These are phyloP conservation scores for Podila epicladia DNA, from an alignment of 192 early-diverging fungal genomes.

Conservation along the genomic window DNA sequence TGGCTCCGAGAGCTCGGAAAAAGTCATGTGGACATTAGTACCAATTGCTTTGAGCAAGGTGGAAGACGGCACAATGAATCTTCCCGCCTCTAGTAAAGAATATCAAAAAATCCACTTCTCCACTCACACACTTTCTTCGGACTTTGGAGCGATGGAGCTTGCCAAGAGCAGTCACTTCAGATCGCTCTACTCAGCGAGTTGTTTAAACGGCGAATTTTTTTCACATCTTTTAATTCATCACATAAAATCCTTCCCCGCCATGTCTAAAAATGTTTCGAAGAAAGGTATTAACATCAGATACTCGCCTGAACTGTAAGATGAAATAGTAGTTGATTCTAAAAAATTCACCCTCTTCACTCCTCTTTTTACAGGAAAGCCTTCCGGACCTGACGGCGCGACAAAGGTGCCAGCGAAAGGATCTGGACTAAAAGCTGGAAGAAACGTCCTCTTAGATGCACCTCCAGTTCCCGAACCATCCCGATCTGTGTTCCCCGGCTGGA, in stretches of 20 bases:
- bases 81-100: too few relatives aligned
- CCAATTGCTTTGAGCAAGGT: too few relatives aligned
- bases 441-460: background rate
- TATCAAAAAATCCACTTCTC: too few relatives aligned
- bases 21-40: too few relatives aligned
- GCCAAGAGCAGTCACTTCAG: constrained; percentile 1
- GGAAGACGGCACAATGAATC: too few relatives aligned
- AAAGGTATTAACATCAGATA: constrained; percentile 9
- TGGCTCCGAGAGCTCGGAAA: too few relatives aligned
- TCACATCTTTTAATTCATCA: background rate
- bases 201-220: too few relatives aligned
- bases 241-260: background rate
- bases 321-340: background rate
- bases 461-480: constrained; percentile 31
- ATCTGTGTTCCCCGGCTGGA: constrained; percentile 80
- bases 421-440: constrained; percentile 19
- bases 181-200: too few relatives aligned
- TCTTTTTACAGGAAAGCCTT: background rate
- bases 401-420: constrained; percentile 18
- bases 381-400: background rate
- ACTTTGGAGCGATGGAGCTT: too few relatives aligned
- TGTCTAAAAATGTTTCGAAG: constrained; percentile 31
- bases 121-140: too few relatives aligned
- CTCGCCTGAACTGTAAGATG: background rate
- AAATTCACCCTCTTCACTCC: too few relatives aligned